Conservation (phyloP, 805 yeast genomes). For the Ogataea polymorpha region DNA sequence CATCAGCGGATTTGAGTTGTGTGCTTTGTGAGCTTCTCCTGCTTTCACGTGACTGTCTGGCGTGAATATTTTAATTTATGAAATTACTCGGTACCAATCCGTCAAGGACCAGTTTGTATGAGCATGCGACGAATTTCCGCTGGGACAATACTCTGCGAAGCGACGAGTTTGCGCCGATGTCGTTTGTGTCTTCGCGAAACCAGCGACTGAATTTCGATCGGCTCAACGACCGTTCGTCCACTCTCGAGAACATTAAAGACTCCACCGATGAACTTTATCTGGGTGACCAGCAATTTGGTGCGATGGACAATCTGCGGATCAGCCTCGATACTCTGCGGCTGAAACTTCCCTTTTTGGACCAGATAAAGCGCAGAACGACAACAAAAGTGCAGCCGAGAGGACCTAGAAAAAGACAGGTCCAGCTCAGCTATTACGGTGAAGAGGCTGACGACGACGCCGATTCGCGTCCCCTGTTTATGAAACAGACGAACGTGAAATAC, state of each 20-base stretch:
- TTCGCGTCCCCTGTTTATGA: conserved; percentile 7
- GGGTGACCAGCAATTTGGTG: background rate
- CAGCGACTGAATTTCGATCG: conserved; percentile 21
- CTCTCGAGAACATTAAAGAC: conserved; percentile 14
- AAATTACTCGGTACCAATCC: conserved; percentile 14
- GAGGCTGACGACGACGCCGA: conserved; percentile 9
- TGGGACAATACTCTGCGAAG: conserved; percentile 5
- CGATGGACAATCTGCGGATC: conserved; percentile 2
- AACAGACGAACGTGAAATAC: conserved; percentile 9
- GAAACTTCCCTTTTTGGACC: background rate
- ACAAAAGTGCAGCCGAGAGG: background rate
- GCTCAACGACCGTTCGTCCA: conserved; percentile 14
- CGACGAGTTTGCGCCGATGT: conserved; percentile 13
- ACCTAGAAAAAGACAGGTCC: conserved; percentile 10
- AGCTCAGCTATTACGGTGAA: conserved; percentile 19
- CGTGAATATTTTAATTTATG: background rate
- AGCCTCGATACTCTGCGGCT: conserved; percentile 1
- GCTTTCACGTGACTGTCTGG: no score
- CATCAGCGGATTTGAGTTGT: no score
- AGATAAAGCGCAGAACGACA: background rate
- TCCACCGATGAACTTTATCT: conserved; percentile 6
- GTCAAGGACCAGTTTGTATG: background rate
- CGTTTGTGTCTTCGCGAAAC: conserved; percentile 18
- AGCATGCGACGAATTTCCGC: conserved; percentile 6
- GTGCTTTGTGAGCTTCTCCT: no score